A percentile compares a stretch with the other conserved stretches of the same genome.
Evolutionary conservation across 768 basidiomycete genomes (phyloP).

Genomic region (Fistulinella prunicolor): DNA sequence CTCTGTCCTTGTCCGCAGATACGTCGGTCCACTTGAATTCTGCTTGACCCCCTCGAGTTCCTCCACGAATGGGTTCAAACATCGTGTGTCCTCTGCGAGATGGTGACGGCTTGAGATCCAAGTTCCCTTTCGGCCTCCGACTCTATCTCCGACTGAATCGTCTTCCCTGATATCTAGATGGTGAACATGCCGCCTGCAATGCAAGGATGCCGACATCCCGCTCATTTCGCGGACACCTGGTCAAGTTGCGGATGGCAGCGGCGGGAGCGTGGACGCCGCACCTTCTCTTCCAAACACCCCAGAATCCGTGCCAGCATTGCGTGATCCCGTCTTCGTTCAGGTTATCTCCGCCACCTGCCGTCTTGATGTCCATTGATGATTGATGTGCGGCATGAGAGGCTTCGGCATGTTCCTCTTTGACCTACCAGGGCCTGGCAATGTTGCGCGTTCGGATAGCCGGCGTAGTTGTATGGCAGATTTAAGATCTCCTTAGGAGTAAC

Average conservation of each 20-base stretch:
- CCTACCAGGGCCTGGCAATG: background rate
- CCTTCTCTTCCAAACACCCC: conserved; percentile 1
- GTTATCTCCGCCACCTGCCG: conserved; percentile 5
- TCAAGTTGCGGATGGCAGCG: conserved; percentile 1
- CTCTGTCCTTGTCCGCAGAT: conserved; percentile 89
- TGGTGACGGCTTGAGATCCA: background rate
- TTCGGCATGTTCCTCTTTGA: conserved; percentile 1
- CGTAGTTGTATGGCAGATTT: background rate
- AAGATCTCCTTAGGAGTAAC: no score
- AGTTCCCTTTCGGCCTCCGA: conserved; percentile 14
- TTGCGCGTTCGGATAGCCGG: background rate
- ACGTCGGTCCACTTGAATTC: conserved; percentile 93
- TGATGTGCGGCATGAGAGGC: conserved; percentile 1
- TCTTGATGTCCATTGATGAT: background rate
- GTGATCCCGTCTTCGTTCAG: conserved; percentile 2
- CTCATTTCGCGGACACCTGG: conserved; percentile 3
- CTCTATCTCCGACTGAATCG: conserved; percentile 19
- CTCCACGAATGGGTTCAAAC: conserved; percentile 85
- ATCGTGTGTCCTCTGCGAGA: conserved; percentile 27
- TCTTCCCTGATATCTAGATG: conserved; percentile 13
- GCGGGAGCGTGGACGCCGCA: conserved; percentile 5
- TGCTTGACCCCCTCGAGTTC: conserved; percentile 88
- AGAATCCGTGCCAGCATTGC: conserved; percentile 1
- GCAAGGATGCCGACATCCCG: conserved; percentile 21
- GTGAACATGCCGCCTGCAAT: background rate